phyloP scores from a whole-genome alignment of 2,329 filamentous ascomycete species.

The Botrytis byssoidea region DNA sequence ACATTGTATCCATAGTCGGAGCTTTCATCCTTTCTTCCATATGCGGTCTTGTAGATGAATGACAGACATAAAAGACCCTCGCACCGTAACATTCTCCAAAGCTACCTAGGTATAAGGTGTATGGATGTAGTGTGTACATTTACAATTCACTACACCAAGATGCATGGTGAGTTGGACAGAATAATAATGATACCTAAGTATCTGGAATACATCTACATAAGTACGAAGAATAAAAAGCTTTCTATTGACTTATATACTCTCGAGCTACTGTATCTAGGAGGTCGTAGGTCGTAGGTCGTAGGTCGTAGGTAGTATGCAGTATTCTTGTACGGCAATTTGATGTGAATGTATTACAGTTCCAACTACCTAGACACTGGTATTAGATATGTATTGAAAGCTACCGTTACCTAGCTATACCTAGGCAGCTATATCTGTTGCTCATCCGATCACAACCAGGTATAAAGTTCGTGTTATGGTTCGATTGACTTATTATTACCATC shows the following conservation, averaged over 20 bases:
- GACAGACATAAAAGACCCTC: background rate
- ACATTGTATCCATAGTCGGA: background rate
- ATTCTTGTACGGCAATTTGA: background rate
- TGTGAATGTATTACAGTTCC: background rate
- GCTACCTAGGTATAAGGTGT: background rate
- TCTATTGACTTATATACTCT: background rate
- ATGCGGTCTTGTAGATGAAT: background rate
- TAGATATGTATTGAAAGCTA: background rate
- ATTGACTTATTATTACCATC: background rate
- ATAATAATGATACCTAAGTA: background rate
- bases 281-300: too few relatives aligned
- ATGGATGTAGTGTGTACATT: background rate
- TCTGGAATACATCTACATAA: background rate
- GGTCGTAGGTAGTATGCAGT: too few relatives aligned
- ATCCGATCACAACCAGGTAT: background rate
- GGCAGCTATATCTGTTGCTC: background rate
- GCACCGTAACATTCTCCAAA: background rate
- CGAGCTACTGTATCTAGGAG: background rate
- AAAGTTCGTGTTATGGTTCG: background rate
- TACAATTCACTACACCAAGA: background rate
- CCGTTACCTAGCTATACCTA: too few relatives aligned
- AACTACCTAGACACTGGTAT: background rate
- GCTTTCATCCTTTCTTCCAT: constrained; percentile 1
- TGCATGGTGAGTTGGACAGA: constrained; percentile 18
- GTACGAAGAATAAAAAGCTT: background rate